Evolutionary conservation across 2,329 filamentous ascomycete genomes (phyloP).

Genomic region (Talaromyces sp.): DNA sequence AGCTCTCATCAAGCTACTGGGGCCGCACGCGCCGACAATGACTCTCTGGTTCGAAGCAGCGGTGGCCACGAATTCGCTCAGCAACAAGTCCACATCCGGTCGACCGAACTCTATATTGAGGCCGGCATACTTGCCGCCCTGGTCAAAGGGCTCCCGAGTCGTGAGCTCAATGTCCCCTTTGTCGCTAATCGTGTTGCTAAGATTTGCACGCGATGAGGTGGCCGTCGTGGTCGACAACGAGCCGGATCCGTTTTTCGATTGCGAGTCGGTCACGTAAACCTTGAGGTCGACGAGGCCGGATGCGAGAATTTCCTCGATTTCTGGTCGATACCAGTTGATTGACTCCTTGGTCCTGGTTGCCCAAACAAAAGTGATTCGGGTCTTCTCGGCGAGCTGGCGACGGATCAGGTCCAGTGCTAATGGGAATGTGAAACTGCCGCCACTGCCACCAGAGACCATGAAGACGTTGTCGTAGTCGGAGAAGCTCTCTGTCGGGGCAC

Average conservation of each 20-base stretch:
- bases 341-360: conserved; percentile 1
- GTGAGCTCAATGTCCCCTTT: not conserved
- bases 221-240: not conserved
- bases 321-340: not conserved
- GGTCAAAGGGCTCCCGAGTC: not conserved
- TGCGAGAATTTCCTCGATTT: not conserved
- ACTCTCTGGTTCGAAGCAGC: not conserved
- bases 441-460: conserved; percentile 14
- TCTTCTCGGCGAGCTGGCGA: not conserved
- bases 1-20: not conserved
- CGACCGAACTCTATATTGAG: not conserved
- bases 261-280: not conserved
- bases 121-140: not conserved
- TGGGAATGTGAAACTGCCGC: conserved; percentile 13
- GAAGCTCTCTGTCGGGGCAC: conserved; percentile 12
- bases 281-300: not conserved
- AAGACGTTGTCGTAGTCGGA: conserved; percentile 13
- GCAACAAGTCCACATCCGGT: not conserved
- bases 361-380: conserved; percentile 4
- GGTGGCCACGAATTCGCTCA: not conserved
- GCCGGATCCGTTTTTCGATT: not conserved
- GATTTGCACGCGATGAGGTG: not conserved
- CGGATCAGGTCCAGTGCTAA: conserved; percentile 12
- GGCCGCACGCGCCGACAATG: not conserved
- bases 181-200: not conserved